Evolutionary conservation across 495 filamentous ascomycete species (phyloP).

Genomic region (Schizothecium vesticola): DNA sequence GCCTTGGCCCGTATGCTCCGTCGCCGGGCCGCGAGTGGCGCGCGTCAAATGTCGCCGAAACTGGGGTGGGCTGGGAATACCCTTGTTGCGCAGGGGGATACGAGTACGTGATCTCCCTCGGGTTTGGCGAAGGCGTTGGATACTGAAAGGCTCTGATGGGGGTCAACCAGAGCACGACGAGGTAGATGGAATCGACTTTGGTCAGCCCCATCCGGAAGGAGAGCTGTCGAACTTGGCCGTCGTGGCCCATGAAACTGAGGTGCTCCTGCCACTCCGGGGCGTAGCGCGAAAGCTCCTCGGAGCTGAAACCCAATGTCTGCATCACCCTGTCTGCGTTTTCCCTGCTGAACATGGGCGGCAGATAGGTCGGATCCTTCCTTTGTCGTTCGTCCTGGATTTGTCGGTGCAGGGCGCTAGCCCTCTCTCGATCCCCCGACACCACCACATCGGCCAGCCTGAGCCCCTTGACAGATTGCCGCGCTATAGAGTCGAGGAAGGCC

Average conservation of each 20-base stretch:
- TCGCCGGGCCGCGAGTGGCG: slow-evolving; percentile 35
- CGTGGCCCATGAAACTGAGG: slow-evolving; percentile 43
- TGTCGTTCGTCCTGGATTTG: slow-evolving; percentile 45
- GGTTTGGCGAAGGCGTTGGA: slow-evolving; percentile 43
- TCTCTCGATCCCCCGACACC: slow-evolving; percentile 44
- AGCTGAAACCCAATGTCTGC: slow-evolving; percentile 41
- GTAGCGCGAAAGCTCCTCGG: slow-evolving; percentile 43
- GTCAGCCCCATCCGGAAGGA: slow-evolving; percentile 44
- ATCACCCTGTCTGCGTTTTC: slow-evolving; percentile 45
- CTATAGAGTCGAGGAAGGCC: slow-evolving; percentile 48
- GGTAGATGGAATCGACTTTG: slow-evolving; percentile 50
- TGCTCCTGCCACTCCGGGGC: slow-evolving; percentile 43
- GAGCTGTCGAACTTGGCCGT: slow-evolving; percentile 40
- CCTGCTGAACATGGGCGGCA: slow-evolving; percentile 49
- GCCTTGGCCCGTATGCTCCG: slow-evolving; percentile 31
- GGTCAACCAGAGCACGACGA: slow-evolving; percentile 43
- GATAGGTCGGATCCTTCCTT: slow-evolving; percentile 48
- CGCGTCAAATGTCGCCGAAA: slow-evolving; percentile 39
- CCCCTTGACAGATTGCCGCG: slow-evolving; percentile 33
- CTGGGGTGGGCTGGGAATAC: slow-evolving; percentile 39
- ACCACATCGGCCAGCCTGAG: slow-evolving; percentile 48
- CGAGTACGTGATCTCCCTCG: slow-evolving; percentile 40
- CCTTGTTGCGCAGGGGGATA: slow-evolving; percentile 39
- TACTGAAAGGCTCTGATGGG: slow-evolving; percentile 33
- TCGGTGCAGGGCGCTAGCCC: slow-evolving; percentile 41